phyloP scores from a whole-genome alignment of 1,284 basidiomycete species.

The Puccinia coronata region DNA sequence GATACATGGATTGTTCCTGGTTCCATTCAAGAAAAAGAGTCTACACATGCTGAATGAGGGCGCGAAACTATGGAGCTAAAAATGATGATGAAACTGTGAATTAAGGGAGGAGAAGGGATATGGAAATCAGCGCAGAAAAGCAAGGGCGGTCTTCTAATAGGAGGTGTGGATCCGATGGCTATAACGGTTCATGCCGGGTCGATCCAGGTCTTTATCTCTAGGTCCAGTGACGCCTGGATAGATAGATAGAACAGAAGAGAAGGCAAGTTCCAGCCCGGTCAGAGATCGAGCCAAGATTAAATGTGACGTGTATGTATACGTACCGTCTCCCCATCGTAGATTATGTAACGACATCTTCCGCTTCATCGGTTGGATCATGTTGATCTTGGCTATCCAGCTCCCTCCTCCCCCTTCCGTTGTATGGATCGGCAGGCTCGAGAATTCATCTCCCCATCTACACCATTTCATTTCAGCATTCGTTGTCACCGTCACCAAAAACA shows the following conservation, averaged over 20 bases:
- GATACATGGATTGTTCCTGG: no score
- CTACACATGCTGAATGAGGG: neutral
- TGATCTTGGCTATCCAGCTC: slow-evolving; percentile 13
- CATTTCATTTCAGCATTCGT: no score
- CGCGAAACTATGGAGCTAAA: no score
- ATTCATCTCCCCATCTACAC: slow-evolving; percentile 43
- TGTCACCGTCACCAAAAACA: neutral
- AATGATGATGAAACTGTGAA: no score
- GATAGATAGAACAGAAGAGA: neutral
- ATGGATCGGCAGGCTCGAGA: neutral
- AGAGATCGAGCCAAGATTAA: neutral
- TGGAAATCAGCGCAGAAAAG: no score
- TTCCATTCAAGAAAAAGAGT: neutral
- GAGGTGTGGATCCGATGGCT: slow-evolving; percentile 13
- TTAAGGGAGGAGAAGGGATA: no score
- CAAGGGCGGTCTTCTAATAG: neutral
- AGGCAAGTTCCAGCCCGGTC: neutral
- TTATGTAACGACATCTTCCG: slow-evolving; percentile 4
- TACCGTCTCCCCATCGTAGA: slow-evolving; percentile 42
- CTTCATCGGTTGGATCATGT: slow-evolving; percentile 7
- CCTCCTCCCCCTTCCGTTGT: neutral
- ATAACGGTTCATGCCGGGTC: slow-evolving; percentile 33
- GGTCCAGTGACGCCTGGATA: slow-evolving; percentile 41
- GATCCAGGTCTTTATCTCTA: slow-evolving; percentile 46
- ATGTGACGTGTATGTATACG: no score